Conservation (phyloP, 495 filamentous ascomycete genomes). For the Podospora fimiseda region DNA sequence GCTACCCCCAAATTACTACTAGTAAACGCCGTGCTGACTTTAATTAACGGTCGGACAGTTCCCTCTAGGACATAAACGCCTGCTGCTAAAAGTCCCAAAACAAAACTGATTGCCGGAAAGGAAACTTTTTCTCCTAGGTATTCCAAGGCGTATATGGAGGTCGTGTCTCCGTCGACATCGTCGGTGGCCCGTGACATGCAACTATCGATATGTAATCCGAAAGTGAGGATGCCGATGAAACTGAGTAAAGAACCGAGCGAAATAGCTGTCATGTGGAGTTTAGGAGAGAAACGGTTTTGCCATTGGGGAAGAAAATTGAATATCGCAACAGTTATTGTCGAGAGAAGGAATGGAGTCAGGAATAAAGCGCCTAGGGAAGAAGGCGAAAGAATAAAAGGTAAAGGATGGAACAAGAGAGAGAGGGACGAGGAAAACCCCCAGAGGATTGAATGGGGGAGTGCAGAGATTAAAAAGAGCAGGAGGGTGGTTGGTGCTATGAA, state of each 20-base stretch:
- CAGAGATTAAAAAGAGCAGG: conserved; percentile 37
- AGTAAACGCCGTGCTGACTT: conserved; percentile 37
- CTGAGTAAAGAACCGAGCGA: conserved; percentile 30
- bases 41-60: conserved; percentile 30
- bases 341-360: conserved; percentile 35
- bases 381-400: conserved; percentile 37
- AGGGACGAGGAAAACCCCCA: conserved; percentile 39
- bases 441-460: conserved; percentile 35
- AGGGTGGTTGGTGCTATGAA: conserved; percentile 39
- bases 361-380: conserved; percentile 38
- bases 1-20: conserved; percentile 32
- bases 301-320: conserved; percentile 19
- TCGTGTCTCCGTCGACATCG: conserved; percentile 2
- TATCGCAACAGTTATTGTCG: conserved; percentile 20
- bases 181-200: conserved; percentile 27
- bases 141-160: conserved; percentile 20
- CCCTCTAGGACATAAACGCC: conserved; percentile 29
- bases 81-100: conserved; percentile 36
- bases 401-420: conserved; percentile 40
- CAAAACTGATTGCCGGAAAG: conserved; percentile 33
- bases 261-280: conserved; percentile 24
- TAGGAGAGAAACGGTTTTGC: conserved; percentile 23
- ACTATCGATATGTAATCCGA: conserved; percentile 34
- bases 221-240: conserved; percentile 35
- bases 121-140: conserved; percentile 25